These are phyloP conservation scores for Talaromyces nanjingensis DNA, from an alignment of 495 filamentous ascomycete genomes.

Conservation along the genomic window DNA sequence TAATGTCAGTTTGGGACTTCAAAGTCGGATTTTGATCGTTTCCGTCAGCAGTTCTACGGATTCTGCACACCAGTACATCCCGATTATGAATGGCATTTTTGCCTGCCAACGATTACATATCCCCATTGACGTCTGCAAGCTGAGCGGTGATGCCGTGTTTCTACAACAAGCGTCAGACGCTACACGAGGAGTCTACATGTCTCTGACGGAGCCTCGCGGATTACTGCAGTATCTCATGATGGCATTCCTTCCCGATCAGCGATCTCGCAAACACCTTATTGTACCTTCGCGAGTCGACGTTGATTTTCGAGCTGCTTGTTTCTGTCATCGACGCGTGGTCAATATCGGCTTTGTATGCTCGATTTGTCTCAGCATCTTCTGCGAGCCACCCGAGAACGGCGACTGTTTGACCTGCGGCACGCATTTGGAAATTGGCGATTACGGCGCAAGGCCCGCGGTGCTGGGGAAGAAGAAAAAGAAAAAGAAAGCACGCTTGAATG, in stretches of 20 bases:
- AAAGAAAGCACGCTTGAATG: conserved; percentile 46
- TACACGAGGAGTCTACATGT: conserved; percentile 81
- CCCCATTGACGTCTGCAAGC: conserved; percentile 82
- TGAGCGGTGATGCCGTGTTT: conserved; percentile 84
- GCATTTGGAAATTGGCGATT: conserved; percentile 66
- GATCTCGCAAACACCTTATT: conserved; percentile 57
- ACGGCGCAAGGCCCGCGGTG: conserved; percentile 69
- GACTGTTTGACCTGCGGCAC: conserved; percentile 90
- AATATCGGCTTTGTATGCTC: conserved; percentile 93
- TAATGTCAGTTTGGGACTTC: conserved; percentile 40
- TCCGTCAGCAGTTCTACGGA: conserved; percentile 76
- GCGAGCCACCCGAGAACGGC: conserved; percentile 55
- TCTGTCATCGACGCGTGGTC: conserved; percentile 87
- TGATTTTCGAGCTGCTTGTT: conserved; percentile 95
- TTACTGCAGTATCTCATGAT: conserved; percentile 92
- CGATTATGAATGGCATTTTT: conserved; percentile 96
- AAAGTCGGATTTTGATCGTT: conserved; percentile 84
- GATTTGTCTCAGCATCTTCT: conserved; percentile 85
- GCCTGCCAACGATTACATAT: conserved; percentile 78
- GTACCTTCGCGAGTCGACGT: conserved; percentile 78
- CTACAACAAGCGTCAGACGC: conserved; percentile 91
- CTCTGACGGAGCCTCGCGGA: conserved; percentile 55
- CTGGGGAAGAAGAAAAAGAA: conserved; percentile 68
- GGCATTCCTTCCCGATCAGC: conserved; percentile 77
- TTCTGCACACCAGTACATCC: conserved; percentile 86